Evolutionary conservation across 75 land plant genomes (phyloP), one percentile per base, ranked within the genome.

Genomic region (Picea sitchensis): DNA sequence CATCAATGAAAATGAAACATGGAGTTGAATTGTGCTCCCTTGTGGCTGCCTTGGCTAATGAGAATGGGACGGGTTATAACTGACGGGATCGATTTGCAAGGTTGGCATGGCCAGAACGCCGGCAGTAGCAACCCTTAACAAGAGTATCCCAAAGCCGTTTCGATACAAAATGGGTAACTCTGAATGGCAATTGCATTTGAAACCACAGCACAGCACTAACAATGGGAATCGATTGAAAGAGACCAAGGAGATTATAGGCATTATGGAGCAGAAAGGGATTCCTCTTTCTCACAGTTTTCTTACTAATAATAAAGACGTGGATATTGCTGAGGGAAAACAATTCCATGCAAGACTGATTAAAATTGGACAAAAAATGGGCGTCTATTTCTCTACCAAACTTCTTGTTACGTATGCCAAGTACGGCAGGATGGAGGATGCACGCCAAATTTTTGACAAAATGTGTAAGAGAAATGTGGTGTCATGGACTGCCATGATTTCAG

Each of bases 401-500:
- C 32, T 67, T 15, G 36, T 67, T 38, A 36, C 15, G 6, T 67
- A 67, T 67, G 12, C 38, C 17, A 67, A 67, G 17, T 18, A 67
- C 36, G 44, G 72, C 18, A 17, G 7, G 5, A 31, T 67, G 20
- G 38, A 15, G 36, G 36, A 67, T 67, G 72, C 72, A 34, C 72
- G 72, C 38, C 72, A 67, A 67, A 17, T 67, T 44, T 67, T 67
- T 67, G 72, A 67, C 7, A 38, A 67, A 34, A 32, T 67, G 38
- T 34, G 38, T 36, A 20, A 15, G 7, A 31, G 44, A 31, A 34
- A 67, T 15, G 72, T 67, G 17, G 36, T 67, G 44, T 67, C 72
- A 67, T 67, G 72, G 72, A 67, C 72, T 14, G 72, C 72, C 20
- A 31, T 67, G 18, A 67, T 67, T 38, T 17, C 72, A 14, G 72